phyloP scores from a whole-genome alignment of 495 filamentous ascomycete genomes.

The Eremomyces bilateralis region DNA sequence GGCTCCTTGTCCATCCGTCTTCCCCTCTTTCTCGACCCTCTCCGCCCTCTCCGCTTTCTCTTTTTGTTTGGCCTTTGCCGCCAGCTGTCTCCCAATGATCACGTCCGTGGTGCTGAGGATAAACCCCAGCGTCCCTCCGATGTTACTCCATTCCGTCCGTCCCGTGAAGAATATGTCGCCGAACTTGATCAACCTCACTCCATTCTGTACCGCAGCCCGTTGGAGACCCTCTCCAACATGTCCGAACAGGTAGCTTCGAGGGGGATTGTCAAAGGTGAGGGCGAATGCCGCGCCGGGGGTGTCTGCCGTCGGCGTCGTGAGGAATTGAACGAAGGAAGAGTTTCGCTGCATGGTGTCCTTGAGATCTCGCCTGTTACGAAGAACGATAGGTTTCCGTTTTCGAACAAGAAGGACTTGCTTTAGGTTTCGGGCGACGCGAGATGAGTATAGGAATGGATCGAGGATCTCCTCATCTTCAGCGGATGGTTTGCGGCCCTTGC shows the following conservation, averaged over 20 bases:
- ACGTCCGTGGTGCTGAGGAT: slow-evolving; percentile 61
- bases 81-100: slow-evolving; percentile 14
- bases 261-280: slow-evolving; percentile 54
- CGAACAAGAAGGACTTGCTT: too few relatives aligned
- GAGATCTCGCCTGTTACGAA: neutral
- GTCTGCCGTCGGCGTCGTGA: slow-evolving; percentile 74
- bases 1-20: too few relatives aligned
- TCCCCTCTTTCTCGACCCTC: slow-evolving; percentile 7
- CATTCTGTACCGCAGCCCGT: slow-evolving; percentile 46
- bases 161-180: slow-evolving; percentile 67
- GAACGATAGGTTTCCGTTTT: too few relatives aligned
- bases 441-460: too few relatives aligned
- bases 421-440: too few relatives aligned
- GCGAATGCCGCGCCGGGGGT: slow-evolving; percentile 59
- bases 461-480: too few relatives aligned
- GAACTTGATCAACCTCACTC: slow-evolving; percentile 33
- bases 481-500: too few relatives aligned
- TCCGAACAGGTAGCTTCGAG: slow-evolving; percentile 78
- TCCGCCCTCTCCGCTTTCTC: slow-evolving; percentile 2
- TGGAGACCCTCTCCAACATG: slow-evolving; percentile 68
- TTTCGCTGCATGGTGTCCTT: neutral
- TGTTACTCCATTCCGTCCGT: slow-evolving; percentile 44
- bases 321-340: slow-evolving; percentile 37
- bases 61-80: slow-evolving; percentile 6
- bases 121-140: slow-evolving; percentile 66